Percentiles rank a stretch among this genome's conserved stretches.
phyloP scores from a whole-genome alignment of 176 grass and related monocot species.

The Carex myosuroides region DNA sequence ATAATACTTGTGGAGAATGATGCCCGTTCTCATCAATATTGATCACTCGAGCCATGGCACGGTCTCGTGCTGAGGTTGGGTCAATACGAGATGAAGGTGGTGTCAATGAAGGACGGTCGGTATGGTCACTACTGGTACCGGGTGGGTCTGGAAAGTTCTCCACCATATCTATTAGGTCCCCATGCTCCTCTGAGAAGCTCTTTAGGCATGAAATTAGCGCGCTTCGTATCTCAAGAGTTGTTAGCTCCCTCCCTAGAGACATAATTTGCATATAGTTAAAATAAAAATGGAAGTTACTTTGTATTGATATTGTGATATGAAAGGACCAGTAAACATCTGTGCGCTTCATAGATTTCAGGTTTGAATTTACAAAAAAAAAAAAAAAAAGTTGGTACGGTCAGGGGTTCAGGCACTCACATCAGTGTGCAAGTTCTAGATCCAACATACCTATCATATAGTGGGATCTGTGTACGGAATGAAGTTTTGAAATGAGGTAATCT shows the following conservation, averaged over 20 bases:
- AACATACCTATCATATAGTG: slow-evolving; percentile 72
- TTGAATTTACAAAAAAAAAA: background rate
- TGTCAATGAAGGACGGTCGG: slow-evolving; percentile 28
- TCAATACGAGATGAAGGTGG: slow-evolving; percentile 60
- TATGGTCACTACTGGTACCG: slow-evolving; percentile 24
- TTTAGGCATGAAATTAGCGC: slow-evolving; percentile 58
- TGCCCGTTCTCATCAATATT: slow-evolving; percentile 1
- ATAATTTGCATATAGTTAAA: slow-evolving; percentile 10
- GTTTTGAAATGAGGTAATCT: slow-evolving; percentile 64
- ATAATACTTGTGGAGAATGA: background rate
- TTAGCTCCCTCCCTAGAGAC: slow-evolving; percentile 80
- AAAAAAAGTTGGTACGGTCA: background rate
- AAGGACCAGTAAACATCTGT: background rate
- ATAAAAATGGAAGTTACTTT: background rate
- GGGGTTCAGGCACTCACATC: background rate
- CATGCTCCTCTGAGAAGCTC: slow-evolving; percentile 58
- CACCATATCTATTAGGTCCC: slow-evolving; percentile 55
- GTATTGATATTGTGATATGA: background rate
- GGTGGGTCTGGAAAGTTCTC: slow-evolving; percentile 74
- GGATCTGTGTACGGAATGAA: slow-evolving; percentile 65
- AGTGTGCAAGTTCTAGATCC: background rate
- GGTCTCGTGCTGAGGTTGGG: slow-evolving; percentile 49
- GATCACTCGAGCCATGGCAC: slow-evolving; percentile 24
- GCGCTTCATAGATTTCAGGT: background rate
- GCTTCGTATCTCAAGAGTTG: slow-evolving; percentile 82